Evolutionary conservation across 2,329 filamentous ascomycete species (phyloP), one percentile per base, ranked within the genome.

Genomic region (Hymenoscyphus occultus): DNA sequence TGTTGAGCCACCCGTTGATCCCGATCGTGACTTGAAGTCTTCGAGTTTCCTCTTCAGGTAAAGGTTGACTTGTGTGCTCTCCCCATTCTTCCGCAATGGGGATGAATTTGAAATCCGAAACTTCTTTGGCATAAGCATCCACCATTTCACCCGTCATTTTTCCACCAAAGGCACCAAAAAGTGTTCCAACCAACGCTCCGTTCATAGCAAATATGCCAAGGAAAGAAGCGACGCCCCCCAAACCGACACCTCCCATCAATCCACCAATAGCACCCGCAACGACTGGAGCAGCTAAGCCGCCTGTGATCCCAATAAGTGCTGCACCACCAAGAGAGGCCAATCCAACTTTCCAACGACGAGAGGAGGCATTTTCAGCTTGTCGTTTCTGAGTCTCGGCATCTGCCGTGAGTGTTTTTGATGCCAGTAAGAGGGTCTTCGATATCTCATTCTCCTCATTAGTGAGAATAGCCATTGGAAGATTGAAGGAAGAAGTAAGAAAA

Each of bases 141-240:
- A 96, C 91, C 84, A 94, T 93, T 70, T 90, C 84, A 2, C 93
- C 92, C 56, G 84, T 87, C 85, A 87, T 87, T 71, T 89, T 88
- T 0, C 90, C 93, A 2, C 93, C 93, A 71, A 93, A 96, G 0
- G 93, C 93, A 0, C 93, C 93, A 74, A 97, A 97, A 0, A 97
- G 79, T 13, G 91, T 88, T 0, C 93, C 93, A 0, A 97, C 91
- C 2, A 97, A 81, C 0, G 94, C 90, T 0, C 90, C 87, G 64
- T 93, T 96, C 76, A 93, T 91, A 72, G 92, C 93, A 69, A 97
- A 87, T 14, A 93, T 87, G 0, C 93, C 93, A 2, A 97, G 78
- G 71, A 96, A 96, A 54, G 90, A 91, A 3, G 92, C 93, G 2
- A 95, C 90, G 0, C 92, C 91, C 28, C 92, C 93, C 0, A 97